Conservation (phyloP, 768 basidiomycete genomes). For the Suillus cothurnatus region DNA sequence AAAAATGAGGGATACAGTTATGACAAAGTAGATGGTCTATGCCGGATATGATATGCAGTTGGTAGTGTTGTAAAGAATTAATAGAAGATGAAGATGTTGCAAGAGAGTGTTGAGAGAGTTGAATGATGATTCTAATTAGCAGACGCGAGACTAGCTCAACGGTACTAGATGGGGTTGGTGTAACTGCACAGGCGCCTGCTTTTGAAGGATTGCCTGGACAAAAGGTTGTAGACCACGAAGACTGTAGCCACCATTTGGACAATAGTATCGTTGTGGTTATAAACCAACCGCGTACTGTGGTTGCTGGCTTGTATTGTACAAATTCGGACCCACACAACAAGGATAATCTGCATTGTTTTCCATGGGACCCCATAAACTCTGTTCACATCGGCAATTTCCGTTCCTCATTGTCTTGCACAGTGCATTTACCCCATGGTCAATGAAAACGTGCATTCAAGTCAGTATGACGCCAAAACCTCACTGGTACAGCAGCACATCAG, state of each 20-base stretch:
- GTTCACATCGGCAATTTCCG: slow-evolving; percentile 10
- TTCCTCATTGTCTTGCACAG: slow-evolving; percentile 9
- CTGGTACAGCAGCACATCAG: neutral
- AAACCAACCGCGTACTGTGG: neutral
- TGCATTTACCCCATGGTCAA: slow-evolving; percentile 4
- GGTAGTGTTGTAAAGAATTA: neutral
- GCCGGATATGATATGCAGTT: slow-evolving; percentile 1
- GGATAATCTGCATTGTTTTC: slow-evolving; percentile 17
- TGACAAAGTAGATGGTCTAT: neutral
- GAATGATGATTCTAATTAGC: slow-evolving; percentile 2
- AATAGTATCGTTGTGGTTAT: slow-evolving; percentile 19
- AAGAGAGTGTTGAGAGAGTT: slow-evolving; percentile 1
- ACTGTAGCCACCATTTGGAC: slow-evolving; percentile 14
- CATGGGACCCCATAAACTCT: slow-evolving; percentile 17
- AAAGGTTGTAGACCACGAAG: slow-evolving; percentile 18
- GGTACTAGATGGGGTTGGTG: slow-evolving; percentile 1
- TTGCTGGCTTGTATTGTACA: slow-evolving; percentile 5
- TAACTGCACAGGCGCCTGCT: slow-evolving; percentile 1
- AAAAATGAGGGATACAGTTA: slow-evolving; percentile 11
- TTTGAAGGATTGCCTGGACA: slow-evolving; percentile 19
- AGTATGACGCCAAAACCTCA: neutral
- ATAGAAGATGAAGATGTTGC: neutral
- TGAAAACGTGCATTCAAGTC: neutral
- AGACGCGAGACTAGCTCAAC: slow-evolving; percentile 25
- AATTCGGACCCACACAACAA: slow-evolving; percentile 24